Evolutionary conservation across 169 alveolate genomes (phyloP).

Genomic region (Babesia divergens): DNA sequence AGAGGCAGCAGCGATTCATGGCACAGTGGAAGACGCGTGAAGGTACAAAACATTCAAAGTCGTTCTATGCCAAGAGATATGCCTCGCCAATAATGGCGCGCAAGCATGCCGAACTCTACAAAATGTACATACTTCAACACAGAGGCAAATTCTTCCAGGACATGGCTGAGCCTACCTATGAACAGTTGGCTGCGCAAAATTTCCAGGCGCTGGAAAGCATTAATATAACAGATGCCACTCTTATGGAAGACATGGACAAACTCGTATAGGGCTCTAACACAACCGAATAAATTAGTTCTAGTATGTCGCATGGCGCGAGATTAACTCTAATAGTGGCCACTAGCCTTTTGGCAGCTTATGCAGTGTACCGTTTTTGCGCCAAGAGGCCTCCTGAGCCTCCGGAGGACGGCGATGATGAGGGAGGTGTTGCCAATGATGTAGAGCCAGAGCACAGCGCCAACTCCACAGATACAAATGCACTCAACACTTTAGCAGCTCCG

Average conservation of each 20-base stretch:
- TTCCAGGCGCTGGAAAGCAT: conserved; percentile 51
- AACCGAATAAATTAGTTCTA: background rate
- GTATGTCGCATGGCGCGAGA: background rate
- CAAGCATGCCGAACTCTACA: conserved; percentile 66
- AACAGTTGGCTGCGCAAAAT: conserved; percentile 60
- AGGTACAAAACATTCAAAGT: conserved; percentile 74
- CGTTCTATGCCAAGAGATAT: conserved; percentile 70
- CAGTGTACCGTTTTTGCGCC: background rate
- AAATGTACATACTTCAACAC: conserved; percentile 58
- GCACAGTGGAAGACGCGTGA: conserved; percentile 80
- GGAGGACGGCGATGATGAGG: background rate
- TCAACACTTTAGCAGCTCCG: too few species aligned
- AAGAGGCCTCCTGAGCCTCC: background rate
- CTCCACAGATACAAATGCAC: background rate
- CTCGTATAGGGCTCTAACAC: background rate
- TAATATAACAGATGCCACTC: conserved; percentile 25
- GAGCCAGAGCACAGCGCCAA: background rate
- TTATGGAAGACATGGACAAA: conserved; percentile 16
- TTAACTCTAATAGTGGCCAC: background rate
- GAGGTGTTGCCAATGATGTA: background rate
- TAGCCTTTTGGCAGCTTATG: background rate
- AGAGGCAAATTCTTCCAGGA: conserved; percentile 12
- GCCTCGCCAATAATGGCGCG: conserved; percentile 66
- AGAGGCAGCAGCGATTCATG: conserved; percentile 74
- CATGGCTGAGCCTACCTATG: conserved; percentile 61